These are phyloP conservation scores for Pseudocercospora fijiensis DNA, from an alignment of 2,329 filamentous ascomycete species.

Conservation along the genomic window DNA sequence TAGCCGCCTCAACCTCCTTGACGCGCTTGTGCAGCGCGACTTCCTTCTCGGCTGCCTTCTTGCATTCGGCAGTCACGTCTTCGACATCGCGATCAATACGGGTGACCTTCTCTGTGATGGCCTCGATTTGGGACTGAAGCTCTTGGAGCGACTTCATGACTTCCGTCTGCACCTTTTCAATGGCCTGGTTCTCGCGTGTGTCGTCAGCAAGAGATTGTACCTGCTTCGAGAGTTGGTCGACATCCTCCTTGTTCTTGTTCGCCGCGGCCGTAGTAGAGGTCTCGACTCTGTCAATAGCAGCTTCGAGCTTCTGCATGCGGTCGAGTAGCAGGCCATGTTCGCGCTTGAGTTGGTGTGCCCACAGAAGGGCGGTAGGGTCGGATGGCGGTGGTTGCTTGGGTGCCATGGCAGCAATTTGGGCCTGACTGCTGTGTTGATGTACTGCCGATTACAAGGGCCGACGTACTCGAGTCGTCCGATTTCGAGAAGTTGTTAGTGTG, in stretches of 20 bases:
- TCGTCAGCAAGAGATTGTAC: constrained; percentile 19
- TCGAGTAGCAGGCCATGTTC: constrained; percentile 40
- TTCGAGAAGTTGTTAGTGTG: neutral
- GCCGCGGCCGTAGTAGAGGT: constrained; percentile 5
- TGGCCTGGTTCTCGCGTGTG: neutral
- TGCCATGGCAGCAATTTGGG: constrained; percentile 9
- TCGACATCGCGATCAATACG: constrained; percentile 18
- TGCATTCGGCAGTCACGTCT: constrained; percentile 18
- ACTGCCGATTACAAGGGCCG: neutral
- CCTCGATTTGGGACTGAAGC: constrained; percentile 20
- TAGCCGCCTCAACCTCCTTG: constrained; percentile 23
- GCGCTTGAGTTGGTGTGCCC: constrained; percentile 44
- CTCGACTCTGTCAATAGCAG: constrained; percentile 19
- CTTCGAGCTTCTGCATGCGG: constrained; percentile 41
- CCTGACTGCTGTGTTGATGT: neutral
- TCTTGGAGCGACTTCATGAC: constrained; percentile 17
- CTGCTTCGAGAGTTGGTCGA: constrained; percentile 20
- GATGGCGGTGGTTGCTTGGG: constrained; percentile 21
- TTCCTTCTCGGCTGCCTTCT: constrained; percentile 25
- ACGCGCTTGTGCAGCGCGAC: constrained; percentile 28
- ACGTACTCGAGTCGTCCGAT: neutral
- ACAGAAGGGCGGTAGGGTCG: constrained; percentile 38
- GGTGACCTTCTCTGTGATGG: constrained; percentile 22
- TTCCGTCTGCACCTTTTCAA: constrained; percentile 17
- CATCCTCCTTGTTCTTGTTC: constrained; percentile 15